Base-by-base conservation (phyloP, 164 flowering plant species). In the Buxus sempervirens region DNA sequence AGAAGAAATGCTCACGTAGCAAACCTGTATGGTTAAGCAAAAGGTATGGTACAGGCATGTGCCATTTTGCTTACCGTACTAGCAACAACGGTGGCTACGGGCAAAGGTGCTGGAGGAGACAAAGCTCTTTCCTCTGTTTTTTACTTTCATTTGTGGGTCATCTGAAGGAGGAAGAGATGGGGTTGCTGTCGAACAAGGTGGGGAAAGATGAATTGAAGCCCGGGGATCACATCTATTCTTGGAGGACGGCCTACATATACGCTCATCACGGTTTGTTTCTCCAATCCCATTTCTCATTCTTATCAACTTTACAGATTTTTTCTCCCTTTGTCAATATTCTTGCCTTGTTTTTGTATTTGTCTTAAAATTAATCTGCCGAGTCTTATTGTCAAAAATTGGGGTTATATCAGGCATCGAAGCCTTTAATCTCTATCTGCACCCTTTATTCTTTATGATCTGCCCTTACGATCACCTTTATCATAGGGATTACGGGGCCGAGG, bases 221-320 rank as follows among this genome's bases (percentile, higher is more conserved):
- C 4, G 91, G 89, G 0, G 91, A 87, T 78, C 91, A 85, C 75
- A 82, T 87, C 64, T 87, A 85, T 63, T 85, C 91, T 1, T 87
- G 91, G 91, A 71, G 89, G 22, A 69, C 62, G 45, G 85, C 84
- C 53, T 83, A 83, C 75, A 38, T 85, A 70, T 87, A 85, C 58
- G 81, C 89, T 12, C 91, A 85, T 72, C 91, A 87, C 75, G 89
- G 89, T 78, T 20, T 55, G 0, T 27, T 18, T 32, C 73, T 42
- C 16, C 41, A 41, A 10, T 28, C 12, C 60, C 21, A 63, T 64
- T 18, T 56, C 57, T 26, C 67, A 63, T 36, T 20, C 22, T 28
- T 23, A 10, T 72, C 4, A 6, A 6, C 20, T 38, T 25, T 10
- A 32, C 4, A 14, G 22, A 9, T 63, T 18, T 42, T 7, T 27